Evolutionary conservation across 2,329 filamentous ascomycete genomes (phyloP), one percentile per base, ranked within the genome.

Genomic region (Sphaceloma murrayae): DNA sequence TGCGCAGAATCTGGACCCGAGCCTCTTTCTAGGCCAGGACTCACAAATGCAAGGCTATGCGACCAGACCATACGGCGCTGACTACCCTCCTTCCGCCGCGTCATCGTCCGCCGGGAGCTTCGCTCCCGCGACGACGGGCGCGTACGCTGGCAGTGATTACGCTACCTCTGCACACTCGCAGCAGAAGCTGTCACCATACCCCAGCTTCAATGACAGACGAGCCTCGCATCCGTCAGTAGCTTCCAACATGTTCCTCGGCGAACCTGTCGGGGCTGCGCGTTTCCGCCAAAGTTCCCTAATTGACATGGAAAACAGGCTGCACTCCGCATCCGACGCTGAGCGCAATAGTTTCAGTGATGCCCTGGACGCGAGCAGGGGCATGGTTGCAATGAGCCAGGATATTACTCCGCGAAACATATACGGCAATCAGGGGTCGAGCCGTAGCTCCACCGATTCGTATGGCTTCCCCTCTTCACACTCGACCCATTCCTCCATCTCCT

Each of bases 321-420:
- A 67, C 52, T 65, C 75, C 42, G 54, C 58, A 21, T 69, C 65
- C 62, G 75, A 66, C 68, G 76, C 66, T 59, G 79, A 70, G 39
- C 70, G 73, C 45, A 72, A 81, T 54, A 82, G 80, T 54, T 93
- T 88, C 62, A 85, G 82, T 53, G 89, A 95, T 59, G 85, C 86
- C 19, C 78, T 96, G 46, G 89, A 95, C 62, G 88, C 88, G 17
- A 88, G 87, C 61, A 83, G 91, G 49, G 86, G 87, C 54, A 95
- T 96, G 85, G 75, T 95, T 18, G 86, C 87, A 27, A 84, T 96
- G 75, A 94, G 85, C 73, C 87, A 95, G 66, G 87, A 95, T 55
- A 66, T 80, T 56, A 94, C 87, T 1, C 86, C 88, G 9, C 74
- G 88, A 50, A 91, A 89, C 60, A 85, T 94, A 56, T 94, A 94